Conservation (phyloP, 352 stramenopile genomes). For the Peronospora destructor region DNA sequence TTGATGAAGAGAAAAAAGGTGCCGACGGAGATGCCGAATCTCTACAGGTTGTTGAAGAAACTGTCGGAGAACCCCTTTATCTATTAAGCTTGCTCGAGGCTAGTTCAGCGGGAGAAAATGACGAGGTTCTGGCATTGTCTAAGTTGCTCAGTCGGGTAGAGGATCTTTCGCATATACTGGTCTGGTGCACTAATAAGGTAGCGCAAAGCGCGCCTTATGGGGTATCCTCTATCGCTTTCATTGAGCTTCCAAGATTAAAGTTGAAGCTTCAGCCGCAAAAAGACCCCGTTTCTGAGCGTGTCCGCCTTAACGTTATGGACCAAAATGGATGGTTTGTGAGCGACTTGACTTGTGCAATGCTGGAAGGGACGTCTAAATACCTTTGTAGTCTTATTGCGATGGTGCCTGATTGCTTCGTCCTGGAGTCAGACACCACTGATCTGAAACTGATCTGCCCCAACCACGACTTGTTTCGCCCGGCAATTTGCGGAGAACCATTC, state of each 20-base stretch:
- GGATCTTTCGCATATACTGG: conserved; percentile 94
- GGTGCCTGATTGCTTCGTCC: conserved; percentile 54
- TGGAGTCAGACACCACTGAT: conserved; percentile 76
- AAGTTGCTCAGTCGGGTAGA: conserved; percentile 92
- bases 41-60: conserved; percentile 54
- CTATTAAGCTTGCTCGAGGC: conserved; percentile 92
- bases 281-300: conserved; percentile 33
- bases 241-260: conserved; percentile 96
- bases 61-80: conserved; percentile 70
- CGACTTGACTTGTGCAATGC: conserved; percentile 42
- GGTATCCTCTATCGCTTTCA: conserved; percentile 84
- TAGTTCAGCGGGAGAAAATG: conserved; percentile 29
- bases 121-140: conserved; percentile 57
- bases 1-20: conserved; percentile 50
- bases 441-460: conserved; percentile 75
- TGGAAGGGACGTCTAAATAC: conserved; percentile 37
- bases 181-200: conserved; percentile 86
- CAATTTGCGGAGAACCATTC: conserved; percentile 72
- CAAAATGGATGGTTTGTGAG: conserved; percentile 83
- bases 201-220: not conserved
- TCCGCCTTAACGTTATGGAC: conserved; percentile 68
- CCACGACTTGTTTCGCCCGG: conserved; percentile 75
- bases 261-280: conserved; percentile 88
- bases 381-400: conserved; percentile 43
- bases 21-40: conserved; percentile 40